These are phyloP conservation scores for Aquilaria agallochum DNA, from an alignment of 441 rosid genomes.

Conservation along the genomic window DNA sequence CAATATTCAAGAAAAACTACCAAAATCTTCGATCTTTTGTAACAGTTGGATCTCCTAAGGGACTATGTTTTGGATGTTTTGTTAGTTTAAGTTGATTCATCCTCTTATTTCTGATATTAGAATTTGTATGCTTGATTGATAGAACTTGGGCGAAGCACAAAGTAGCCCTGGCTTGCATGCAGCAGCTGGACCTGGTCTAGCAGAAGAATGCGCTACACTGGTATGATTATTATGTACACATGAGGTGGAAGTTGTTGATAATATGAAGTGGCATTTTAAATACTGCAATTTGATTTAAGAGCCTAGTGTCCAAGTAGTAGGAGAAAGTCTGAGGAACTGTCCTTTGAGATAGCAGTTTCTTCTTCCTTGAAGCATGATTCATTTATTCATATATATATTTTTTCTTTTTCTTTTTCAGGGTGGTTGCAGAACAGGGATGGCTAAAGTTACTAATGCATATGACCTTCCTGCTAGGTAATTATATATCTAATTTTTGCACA, in stretches of 20 bases:
- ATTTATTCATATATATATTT: slow-evolving; percentile 14
- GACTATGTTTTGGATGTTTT: no score
- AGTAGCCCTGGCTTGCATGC: slow-evolving; percentile 95
- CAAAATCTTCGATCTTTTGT: no score
- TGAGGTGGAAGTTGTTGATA: neutral
- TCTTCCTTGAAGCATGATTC: slow-evolving; percentile 6
- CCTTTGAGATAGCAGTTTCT: no score
- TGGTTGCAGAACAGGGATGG: slow-evolving; percentile 99
- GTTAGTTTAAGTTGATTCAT: neutral
- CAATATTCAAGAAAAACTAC: no score
- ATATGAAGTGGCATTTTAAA: no score
- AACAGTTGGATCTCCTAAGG: no score
- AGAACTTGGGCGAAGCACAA: slow-evolving; percentile 96
- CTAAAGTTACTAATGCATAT: slow-evolving; percentile 95
- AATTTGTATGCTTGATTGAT: slow-evolving; percentile 26
- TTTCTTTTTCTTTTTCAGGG: slow-evolving; percentile 55
- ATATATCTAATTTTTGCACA: slow-evolving; percentile 9
- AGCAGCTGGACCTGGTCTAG: slow-evolving; percentile 98
- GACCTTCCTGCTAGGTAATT: slow-evolving; percentile 95
- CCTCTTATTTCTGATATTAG: slow-evolving; percentile 9
- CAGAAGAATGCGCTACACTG: slow-evolving; percentile 94
- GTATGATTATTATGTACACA: slow-evolving; percentile 28
- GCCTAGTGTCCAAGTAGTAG: neutral
- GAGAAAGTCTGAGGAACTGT: neutral
- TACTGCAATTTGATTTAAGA: neutral